phyloP scores from a whole-genome alignment of 768 basidiomycete genomes.

The Roridomyces roridus region DNA sequence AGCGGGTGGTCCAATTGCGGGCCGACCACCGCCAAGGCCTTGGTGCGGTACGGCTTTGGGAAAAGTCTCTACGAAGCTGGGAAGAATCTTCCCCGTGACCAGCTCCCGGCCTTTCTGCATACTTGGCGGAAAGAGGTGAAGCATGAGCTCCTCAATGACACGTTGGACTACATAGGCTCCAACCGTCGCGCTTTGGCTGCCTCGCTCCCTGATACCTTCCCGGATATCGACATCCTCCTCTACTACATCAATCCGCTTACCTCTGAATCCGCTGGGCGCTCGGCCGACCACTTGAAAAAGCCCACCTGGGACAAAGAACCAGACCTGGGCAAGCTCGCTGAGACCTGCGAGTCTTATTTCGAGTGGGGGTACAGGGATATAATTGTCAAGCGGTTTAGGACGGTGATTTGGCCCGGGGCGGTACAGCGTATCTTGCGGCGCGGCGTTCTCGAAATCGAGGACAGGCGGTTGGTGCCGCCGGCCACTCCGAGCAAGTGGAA shows the following conservation, averaged over 20 bases:
- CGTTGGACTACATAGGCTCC: slow-evolving; percentile 63
- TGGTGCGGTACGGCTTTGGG: slow-evolving; percentile 84
- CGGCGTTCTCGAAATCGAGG: slow-evolving; percentile 58
- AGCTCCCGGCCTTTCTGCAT: slow-evolving; percentile 59
- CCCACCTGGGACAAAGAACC: slow-evolving; percentile 64
- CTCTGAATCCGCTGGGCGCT: slow-evolving; percentile 61
- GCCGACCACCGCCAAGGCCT: slow-evolving; percentile 70
- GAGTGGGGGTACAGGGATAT: slow-evolving; percentile 90
- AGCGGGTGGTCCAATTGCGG: slow-evolving; percentile 75
- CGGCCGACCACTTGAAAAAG: slow-evolving; percentile 39
- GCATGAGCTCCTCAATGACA: slow-evolving; percentile 73
- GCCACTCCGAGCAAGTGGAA: slow-evolving; percentile 48
- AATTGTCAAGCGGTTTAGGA: slow-evolving; percentile 85
- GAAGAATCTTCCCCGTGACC: slow-evolving; percentile 47
- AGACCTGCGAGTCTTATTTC: slow-evolving; percentile 84
- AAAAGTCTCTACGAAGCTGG: slow-evolving; percentile 71
- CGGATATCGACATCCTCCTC: slow-evolving; percentile 73
- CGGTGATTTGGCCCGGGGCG: slow-evolving; percentile 79
- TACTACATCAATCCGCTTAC: slow-evolving; percentile 84
- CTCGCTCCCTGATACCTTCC: slow-evolving; percentile 69
- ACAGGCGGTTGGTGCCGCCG: slow-evolving; percentile 26
- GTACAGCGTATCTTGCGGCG: slow-evolving; percentile 76
- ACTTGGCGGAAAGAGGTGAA: slow-evolving; percentile 69
- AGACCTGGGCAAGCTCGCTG: slow-evolving; percentile 73
- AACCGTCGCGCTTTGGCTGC: slow-evolving; percentile 73